phyloP scores from a whole-genome alignment of 257 asterid genomes.

The Cruciata laevipes region DNA sequence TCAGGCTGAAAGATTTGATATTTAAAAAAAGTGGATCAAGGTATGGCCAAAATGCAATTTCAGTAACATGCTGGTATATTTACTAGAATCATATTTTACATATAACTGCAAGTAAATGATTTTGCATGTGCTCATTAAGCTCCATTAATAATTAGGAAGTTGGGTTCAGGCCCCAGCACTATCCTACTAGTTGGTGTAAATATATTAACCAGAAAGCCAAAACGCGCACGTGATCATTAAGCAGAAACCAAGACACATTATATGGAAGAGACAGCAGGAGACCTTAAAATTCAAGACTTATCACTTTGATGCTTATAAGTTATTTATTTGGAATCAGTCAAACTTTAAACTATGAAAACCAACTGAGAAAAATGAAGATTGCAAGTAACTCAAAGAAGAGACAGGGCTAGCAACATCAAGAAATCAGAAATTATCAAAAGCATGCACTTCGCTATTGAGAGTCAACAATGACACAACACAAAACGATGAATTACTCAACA shows the following conservation, averaged over 20 bases:
- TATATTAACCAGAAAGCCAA: neutral
- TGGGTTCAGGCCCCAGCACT: neutral
- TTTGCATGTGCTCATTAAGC: neutral
- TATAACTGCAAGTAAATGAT: neutral
- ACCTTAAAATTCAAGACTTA: neutral
- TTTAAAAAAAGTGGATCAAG: slow-evolving; percentile 9
- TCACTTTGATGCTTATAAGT: neutral
- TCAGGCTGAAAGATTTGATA: slow-evolving; percentile 64
- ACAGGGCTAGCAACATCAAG: neutral
- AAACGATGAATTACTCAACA: slow-evolving; percentile 8
- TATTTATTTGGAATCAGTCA: neutral
- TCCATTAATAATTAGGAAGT: neutral
- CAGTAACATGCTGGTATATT: neutral
- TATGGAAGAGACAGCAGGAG: neutral
- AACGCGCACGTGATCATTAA: neutral
- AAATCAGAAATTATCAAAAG: neutral
- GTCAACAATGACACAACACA: neutral
- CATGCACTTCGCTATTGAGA: slow-evolving; percentile 1
- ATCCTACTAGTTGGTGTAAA: neutral
- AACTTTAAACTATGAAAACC: neutral
- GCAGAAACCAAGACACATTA: neutral
- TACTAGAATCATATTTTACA: neutral
- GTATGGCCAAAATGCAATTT: neutral
- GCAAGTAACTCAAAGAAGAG: neutral
- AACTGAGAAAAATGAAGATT: neutral